These are phyloP conservation scores for Hypocreales sp. DNA, from an alignment of 2,329 filamentous ascomycete genomes.

Conservation along the genomic window DNA sequence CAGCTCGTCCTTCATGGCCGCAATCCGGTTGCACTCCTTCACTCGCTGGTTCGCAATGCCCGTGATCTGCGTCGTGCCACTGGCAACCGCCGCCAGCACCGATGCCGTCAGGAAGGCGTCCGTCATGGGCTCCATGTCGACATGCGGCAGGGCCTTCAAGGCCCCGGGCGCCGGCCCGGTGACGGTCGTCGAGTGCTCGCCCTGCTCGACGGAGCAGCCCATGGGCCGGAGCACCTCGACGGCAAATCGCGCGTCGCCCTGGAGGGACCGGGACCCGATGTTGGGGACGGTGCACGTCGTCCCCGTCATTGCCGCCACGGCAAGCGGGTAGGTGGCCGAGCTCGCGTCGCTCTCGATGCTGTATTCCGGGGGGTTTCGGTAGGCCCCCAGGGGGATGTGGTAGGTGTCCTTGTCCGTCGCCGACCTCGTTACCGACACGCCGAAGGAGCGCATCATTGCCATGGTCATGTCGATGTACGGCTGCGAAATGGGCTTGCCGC, in stretches of 20 bases:
- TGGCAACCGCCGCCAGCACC: constrained; percentile 78
- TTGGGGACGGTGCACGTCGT: constrained; percentile 94
- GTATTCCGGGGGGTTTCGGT: constrained; percentile 74
- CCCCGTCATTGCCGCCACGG: constrained; percentile 87
- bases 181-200: constrained; percentile 74
- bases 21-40: constrained; percentile 94
- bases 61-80: constrained; percentile 68
- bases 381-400: constrained; percentile 73
- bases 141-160: constrained; percentile 59
- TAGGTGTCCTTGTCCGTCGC: constrained; percentile 76
- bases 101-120: constrained; percentile 95
- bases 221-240: constrained; percentile 81
- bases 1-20: constrained; percentile 87
- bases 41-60: constrained; percentile 97
- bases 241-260: constrained; percentile 90
- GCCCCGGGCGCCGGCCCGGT: constrained; percentile 66
- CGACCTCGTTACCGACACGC: constrained; percentile 64
- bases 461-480: constrained; percentile 98
- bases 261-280: constrained; percentile 80
- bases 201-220: constrained; percentile 84
- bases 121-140: constrained; percentile 99
- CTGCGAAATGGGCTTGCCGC: constrained; percentile 95
- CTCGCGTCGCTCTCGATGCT: constrained; percentile 93
- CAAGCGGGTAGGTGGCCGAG: constrained; percentile 89
- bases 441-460: constrained; percentile 91